A percentile compares a stretch with the other conserved stretches of the same genome.
These are phyloP conservation scores for Lodderomyces parapsilosis DNA, from an alignment of 1,139 yeast species.

Conservation along the genomic window DNA sequence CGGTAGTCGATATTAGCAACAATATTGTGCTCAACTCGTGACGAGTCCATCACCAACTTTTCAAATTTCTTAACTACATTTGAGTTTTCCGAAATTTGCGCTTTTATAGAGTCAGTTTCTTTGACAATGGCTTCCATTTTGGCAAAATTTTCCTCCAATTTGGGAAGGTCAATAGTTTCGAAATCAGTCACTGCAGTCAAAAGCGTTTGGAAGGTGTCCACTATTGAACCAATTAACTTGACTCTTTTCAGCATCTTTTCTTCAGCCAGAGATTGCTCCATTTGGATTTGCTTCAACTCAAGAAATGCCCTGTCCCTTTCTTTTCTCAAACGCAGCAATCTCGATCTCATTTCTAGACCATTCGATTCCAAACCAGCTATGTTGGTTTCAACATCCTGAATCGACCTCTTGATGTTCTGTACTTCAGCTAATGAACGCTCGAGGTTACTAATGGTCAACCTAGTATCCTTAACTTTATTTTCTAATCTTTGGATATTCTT, in stretches of 20 bases:
- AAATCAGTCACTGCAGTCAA: slow-evolving; percentile 17
- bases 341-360: slow-evolving; percentile 15
- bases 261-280: slow-evolving; percentile 21
- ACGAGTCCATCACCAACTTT: slow-evolving; percentile 33
- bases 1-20: slow-evolving; percentile 42
- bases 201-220: slow-evolving; percentile 11
- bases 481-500: slow-evolving; percentile 52
- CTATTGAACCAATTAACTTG: slow-evolving; percentile 5
- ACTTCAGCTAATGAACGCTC: slow-evolving; percentile 50
- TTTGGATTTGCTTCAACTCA: slow-evolving; percentile 23
- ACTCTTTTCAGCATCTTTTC: slow-evolving; percentile 10
- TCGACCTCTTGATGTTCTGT: slow-evolving; percentile 19
- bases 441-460: slow-evolving; percentile 52
- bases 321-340: slow-evolving; percentile 14
- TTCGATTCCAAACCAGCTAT: slow-evolving; percentile 15
- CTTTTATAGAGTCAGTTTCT: slow-evolving; percentile 10
- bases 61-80: slow-evolving; percentile 23
- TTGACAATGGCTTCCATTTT: slow-evolving; percentile 14
- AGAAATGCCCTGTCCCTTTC: slow-evolving; percentile 18
- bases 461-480: slow-evolving; percentile 55
- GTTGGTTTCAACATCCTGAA: slow-evolving; percentile 20
- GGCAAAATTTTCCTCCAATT: slow-evolving; percentile 20
- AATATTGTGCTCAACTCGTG: slow-evolving; percentile 36
- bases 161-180: slow-evolving; percentile 19
- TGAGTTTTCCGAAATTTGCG: slow-evolving; percentile 25